phyloP scores from a whole-genome alignment of 371 early-diverging fungal genomes.

The Circinella umbellata region DNA sequence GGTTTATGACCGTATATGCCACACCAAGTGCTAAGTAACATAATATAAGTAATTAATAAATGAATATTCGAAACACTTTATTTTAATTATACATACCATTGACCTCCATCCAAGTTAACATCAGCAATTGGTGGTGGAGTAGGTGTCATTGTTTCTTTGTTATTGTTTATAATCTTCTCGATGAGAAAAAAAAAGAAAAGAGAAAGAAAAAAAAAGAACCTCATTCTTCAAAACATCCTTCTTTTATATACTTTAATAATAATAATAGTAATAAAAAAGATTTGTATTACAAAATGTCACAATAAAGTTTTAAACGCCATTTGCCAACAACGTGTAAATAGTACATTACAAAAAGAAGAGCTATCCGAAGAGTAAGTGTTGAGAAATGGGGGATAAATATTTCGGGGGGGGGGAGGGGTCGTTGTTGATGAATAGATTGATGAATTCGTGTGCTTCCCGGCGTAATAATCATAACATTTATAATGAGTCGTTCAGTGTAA shows the following conservation, averaged over 20 bases:
- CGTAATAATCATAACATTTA: background rate
- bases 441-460: background rate
- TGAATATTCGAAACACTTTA: background rate
- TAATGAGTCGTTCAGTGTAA: too few species aligned
- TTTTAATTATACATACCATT: constrained; percentile 37
- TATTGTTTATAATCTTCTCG: background rate
- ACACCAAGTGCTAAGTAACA: constrained; percentile 48
- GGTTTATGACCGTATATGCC: constrained; percentile 53
- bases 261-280: background rate
- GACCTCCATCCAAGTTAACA: constrained; percentile 41
- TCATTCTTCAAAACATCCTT: constrained; percentile 45
- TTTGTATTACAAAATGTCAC: constrained; percentile 9
- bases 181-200: constrained; percentile 37
- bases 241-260: background rate
- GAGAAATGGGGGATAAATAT: too few species aligned
- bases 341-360: too few species aligned
- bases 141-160: constrained; percentile 38
- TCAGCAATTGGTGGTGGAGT: constrained; percentile 13
- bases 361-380: too few species aligned
- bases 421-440: background rate
- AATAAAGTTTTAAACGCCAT: constrained; percentile 2
- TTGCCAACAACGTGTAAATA: background rate
- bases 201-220: constrained; percentile 27
- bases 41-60: background rate
- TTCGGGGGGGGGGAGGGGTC: too few species aligned